Conservation (phyloP, 768 basidiomycete species). For the Amanita molliuscula region DNA sequence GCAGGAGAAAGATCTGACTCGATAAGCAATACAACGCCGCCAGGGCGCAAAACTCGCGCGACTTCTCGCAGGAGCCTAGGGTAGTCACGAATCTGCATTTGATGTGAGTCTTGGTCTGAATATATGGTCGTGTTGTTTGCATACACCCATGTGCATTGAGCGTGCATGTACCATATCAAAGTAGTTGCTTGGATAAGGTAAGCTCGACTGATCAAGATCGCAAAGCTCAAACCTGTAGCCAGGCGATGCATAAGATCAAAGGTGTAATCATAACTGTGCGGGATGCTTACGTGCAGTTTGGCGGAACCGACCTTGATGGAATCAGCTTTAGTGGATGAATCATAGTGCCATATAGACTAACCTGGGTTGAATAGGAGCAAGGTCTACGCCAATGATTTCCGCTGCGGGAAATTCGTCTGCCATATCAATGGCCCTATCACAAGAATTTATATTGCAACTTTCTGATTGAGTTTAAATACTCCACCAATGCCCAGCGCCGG, state of each 20-base stretch:
- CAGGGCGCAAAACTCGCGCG: slow-evolving; percentile 56
- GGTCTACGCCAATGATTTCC: slow-evolving; percentile 60
- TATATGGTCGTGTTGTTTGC: slow-evolving; percentile 13
- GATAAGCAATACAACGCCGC: slow-evolving; percentile 58
- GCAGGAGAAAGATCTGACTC: slow-evolving; percentile 49
- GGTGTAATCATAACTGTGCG: background rate
- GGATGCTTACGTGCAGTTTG: slow-evolving; percentile 59
- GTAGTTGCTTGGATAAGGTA: slow-evolving; percentile 53
- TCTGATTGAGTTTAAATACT: slow-evolving; percentile 7
- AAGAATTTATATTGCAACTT: slow-evolving; percentile 2
- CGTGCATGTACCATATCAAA: slow-evolving; percentile 68
- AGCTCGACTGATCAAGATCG: slow-evolving; percentile 46
- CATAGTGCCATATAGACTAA: slow-evolving; percentile 17
- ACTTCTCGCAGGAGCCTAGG: slow-evolving; percentile 50
- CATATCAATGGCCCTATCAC: slow-evolving; percentile 56
- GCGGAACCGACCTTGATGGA: slow-evolving; percentile 43
- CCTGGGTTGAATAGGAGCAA: slow-evolving; percentile 67
- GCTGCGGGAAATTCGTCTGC: slow-evolving; percentile 62
- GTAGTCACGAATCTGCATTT: slow-evolving; percentile 48
- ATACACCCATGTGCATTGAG: slow-evolving; percentile 56
- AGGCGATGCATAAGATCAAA: slow-evolving; percentile 3
- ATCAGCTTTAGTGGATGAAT: background rate
- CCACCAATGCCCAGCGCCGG: slow-evolving; percentile 56
- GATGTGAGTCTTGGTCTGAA: background rate
- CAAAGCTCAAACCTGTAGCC: slow-evolving; percentile 55